Base-by-base conservation (phyloP, 2,329 filamentous ascomycete species). In the Calonectria naviculata region DNA sequence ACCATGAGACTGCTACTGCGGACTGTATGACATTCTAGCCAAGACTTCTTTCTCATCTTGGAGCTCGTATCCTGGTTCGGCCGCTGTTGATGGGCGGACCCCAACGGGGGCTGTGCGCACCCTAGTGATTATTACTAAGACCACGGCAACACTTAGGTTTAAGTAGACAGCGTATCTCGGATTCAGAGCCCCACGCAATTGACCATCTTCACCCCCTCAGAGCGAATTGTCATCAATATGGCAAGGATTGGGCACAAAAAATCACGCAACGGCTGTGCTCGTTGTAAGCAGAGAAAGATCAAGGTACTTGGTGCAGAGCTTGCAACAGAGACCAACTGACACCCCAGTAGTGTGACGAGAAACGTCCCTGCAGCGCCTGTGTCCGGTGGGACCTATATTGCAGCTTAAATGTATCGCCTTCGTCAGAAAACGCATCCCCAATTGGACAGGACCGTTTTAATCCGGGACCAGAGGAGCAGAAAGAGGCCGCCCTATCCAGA, bases 311-410 rank as follows among this genome's bases (percentile, higher is more conserved):
- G 19, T 17, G 15, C 21, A 1, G 3, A 46, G n/a, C 15, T 24
- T 26, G 24, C n/a, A n/a, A n/a, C 19, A 2, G 10, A 42, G 26
- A 56, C 4, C n/a, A 15, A 5, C 68, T 70, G 34, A 67, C 36
- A 31, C 17, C 8, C 44, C 12, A 10, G 44, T 19, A 70, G 64
- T 70, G 68, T 26, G 68, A 63, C 41, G 68, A 67, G 41, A 41
- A 9, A 26, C 68, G 68, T 15, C 68, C 68, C 24, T 70, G 63
- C 36, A 12, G 68, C 49, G 63, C 63, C n/a, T 70, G 63, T 28
- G 12, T 46, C 63, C 67, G 46, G 46, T 36, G 56, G 29, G 29
- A 63, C 15, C 21, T 62, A 36, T 31, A 13, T 17, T 67, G 56
- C 15, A 70, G 68, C 63, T 21, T 70, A 10, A 13, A 5, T 4